Evolutionary conservation across 805 yeast species (phyloP), one percentile per base, ranked within the genome.

Genomic region (Wickerhamomyces xylosicus): DNA sequence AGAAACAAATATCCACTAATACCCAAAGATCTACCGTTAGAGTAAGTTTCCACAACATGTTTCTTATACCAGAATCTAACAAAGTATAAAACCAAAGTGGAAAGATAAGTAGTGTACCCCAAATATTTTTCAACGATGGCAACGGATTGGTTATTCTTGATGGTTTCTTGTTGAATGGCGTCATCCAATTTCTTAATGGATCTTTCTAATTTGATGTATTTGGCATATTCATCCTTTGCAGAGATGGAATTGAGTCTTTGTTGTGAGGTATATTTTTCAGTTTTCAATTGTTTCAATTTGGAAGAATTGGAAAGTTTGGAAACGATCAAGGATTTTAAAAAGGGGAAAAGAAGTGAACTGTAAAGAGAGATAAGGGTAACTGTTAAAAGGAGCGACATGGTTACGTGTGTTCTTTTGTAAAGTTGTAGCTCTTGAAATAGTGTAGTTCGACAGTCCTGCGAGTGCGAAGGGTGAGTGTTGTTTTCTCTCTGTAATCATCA

Each of bases 151-250:
- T 15, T 17, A 5, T 18, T 31, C 15, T 31, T 31, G 4, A 16
- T 9, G 9, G 17, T 5, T 31, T 31, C 33, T 19, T 16, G 6
- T 5, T 35, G 19, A 31, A 46, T 46, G 17, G 43, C 44, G 31
- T 31, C 40, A 8, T 35, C 37, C n/a, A 43, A 37, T 14, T 38
- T 22, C 15, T 46, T 43, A 28, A 34, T 31, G 27, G 36, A 33
- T 36, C 98, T 72, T 52, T 86, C 89, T 45, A 89, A 67, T 57
- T 86, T 86, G 1, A 97, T 94, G 97, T 97, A 92, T 52, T 74
- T 79, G 21, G 97, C 96, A 58, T 90, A 92, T 52, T 92, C 79
- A 56, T 92, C 97, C 58, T 90, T 96, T 2, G 97, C 90, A 40
- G 85, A 74, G 9, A 87, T 72, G 2, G 67, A n/a, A 16, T 31